Conservation (phyloP, 108 stramenopile genomes). For the Cylindrotheca fusiformis region DNA sequence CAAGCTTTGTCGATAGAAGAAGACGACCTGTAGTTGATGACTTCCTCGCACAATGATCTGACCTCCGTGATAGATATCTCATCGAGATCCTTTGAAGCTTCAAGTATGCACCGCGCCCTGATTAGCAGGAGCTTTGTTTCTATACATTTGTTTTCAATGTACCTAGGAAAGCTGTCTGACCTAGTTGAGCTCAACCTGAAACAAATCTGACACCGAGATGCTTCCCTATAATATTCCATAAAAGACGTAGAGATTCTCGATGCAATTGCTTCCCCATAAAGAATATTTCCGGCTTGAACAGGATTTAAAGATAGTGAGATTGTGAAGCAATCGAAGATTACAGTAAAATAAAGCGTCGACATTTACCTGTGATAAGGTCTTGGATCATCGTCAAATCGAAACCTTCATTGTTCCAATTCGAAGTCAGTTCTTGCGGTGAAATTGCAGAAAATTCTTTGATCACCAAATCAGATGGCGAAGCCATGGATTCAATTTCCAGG, state of each 20-base stretch:
- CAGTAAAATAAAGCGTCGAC: background rate
- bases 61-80: conserved; percentile 2
- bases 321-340: background rate
- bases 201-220: no score
- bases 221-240: background rate
- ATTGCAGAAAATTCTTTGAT: conserved; percentile 3
- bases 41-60: conserved; percentile 14
- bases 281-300: conserved; percentile 20
- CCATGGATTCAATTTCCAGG: conserved; percentile 2
- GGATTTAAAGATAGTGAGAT: background rate
- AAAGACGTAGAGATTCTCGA: background rate
- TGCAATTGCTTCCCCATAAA: conserved; percentile 22
- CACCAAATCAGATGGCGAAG: conserved; percentile 3
- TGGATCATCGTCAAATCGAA: conserved; percentile 7
- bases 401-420: background rate
- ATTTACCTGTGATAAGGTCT: conserved; percentile 22
- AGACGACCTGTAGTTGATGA: conserved; percentile 3
- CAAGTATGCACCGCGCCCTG: background rate
- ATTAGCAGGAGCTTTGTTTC: background rate
- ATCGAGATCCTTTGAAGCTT: conserved; percentile 3
- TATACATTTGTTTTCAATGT: no score
- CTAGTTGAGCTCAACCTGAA: no score
- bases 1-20: conserved; percentile 30
- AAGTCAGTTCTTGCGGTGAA: background rate
- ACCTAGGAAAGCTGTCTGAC: no score